Evolutionary conservation across 805 yeast species (phyloP).

Genomic region (Candida broadrunensis): DNA sequence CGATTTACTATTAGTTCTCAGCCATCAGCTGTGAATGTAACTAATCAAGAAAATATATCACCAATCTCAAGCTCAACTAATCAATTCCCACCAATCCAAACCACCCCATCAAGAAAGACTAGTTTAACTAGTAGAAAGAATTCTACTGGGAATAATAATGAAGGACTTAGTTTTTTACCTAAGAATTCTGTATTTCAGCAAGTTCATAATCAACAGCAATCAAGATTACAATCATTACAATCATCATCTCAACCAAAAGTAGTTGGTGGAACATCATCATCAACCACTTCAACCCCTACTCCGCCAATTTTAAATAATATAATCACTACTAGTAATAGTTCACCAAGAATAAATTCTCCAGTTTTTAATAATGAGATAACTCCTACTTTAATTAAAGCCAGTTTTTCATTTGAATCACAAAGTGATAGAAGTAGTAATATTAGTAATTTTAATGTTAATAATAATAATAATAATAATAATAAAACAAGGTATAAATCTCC

Average conservation of each 20-base stretch:
- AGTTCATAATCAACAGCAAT: background rate
- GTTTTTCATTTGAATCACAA: background rate
- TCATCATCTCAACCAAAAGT: slow-evolving; percentile 1
- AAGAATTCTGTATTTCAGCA: background rate
- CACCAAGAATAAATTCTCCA: slow-evolving; percentile 3
- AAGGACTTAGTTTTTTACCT: background rate
- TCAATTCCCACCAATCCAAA: background rate
- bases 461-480: background rate
- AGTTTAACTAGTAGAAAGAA: slow-evolving; percentile 1
- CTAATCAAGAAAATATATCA: slow-evolving; percentile 7
- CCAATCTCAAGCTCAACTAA: background rate
- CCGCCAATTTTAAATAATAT: background rate
- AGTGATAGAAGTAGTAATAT: background rate
- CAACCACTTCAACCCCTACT: slow-evolving; percentile 1
- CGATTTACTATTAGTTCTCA: slow-evolving; percentile 44
- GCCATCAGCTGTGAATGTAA: slow-evolving; percentile 32
- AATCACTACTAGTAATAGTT: background rate
- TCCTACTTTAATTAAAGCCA: background rate
- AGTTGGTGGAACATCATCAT: background rate
- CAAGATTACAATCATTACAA: background rate
- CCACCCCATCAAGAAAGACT: slow-evolving; percentile 1
- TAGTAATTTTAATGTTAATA: too few species aligned
- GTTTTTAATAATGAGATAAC: too few species aligned
- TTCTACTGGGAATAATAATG: background rate
- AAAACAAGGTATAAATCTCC: slow-evolving; percentile 1